Percentiles rank a stretch among this genome's conserved stretches.
These are phyloP conservation scores for Penicillium waksmanii DNA, from an alignment of 495 filamentous ascomycete genomes.

Conservation along the genomic window DNA sequence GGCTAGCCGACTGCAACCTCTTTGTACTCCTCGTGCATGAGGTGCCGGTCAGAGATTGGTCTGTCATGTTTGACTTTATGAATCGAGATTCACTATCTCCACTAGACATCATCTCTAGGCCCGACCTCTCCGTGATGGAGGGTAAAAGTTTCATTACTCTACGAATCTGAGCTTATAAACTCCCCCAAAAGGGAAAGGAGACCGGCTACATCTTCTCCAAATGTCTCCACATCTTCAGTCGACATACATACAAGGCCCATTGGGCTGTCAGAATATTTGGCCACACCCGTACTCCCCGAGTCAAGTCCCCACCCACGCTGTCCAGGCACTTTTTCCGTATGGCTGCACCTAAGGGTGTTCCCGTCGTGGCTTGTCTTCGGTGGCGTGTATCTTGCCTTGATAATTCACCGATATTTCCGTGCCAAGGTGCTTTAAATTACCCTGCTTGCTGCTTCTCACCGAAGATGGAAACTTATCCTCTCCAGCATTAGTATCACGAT, in stretches of 20 bases:
- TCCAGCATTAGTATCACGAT: neutral
- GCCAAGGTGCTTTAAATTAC: too few species aligned
- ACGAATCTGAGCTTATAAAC: neutral
- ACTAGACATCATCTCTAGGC: neutral
- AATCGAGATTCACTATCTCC: constrained; percentile 4
- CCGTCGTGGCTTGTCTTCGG: neutral
- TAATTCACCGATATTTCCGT: too few species aligned
- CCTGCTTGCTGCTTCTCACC: neutral
- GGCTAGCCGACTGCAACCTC: constrained; percentile 26
- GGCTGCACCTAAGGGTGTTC: neutral
- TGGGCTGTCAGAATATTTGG: constrained; percentile 2
- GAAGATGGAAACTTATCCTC: neutral
- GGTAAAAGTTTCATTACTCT: neutral
- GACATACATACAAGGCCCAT: neutral
- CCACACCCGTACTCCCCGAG: neutral
- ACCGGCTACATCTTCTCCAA: constrained; percentile 10
- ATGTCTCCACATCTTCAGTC: constrained; percentile 6
- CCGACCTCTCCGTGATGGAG: neutral
- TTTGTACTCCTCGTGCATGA: constrained; percentile 3
- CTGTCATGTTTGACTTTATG: neutral
- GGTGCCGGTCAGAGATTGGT: constrained; percentile 10
- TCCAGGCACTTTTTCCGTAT: neutral
- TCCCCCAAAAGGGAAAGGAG: constrained; percentile 2
- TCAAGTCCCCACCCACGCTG: constrained; percentile 3
- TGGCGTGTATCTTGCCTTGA: neutral